Evolutionary conservation across 2,329 filamentous ascomycete genomes (phyloP).

Genomic region (Nemania sp.): DNA sequence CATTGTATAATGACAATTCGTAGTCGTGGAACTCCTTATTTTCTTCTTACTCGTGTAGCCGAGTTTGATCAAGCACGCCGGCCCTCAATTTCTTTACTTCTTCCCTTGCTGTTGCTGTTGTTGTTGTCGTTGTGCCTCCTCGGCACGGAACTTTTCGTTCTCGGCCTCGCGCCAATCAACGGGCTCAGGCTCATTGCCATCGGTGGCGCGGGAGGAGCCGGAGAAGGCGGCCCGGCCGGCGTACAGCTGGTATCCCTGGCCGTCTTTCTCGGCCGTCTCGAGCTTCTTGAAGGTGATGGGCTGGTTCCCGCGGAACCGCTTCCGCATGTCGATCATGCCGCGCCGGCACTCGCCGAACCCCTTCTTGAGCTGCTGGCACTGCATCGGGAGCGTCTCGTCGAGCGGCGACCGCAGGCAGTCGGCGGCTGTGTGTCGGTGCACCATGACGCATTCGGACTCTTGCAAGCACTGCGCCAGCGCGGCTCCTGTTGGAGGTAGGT

Average conservation of each 20-base stretch:
- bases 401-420: slow-evolving; percentile 88
- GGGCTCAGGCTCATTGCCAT: slow-evolving; percentile 65
- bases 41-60: slow-evolving; percentile 13
- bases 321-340: slow-evolving; percentile 97
- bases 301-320: slow-evolving; percentile 93
- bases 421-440: slow-evolving; percentile 80
- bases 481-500: slow-evolving; percentile 63
- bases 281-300: slow-evolving; percentile 70
- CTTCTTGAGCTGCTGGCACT: slow-evolving; percentile 91
- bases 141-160: slow-evolving; percentile 61
- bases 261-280: slow-evolving; percentile 62
- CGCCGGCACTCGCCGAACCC: slow-evolving; percentile 94
- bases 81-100: slow-evolving; percentile 18
- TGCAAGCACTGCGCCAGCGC: slow-evolving; percentile 94
- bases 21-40: neutral
- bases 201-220: slow-evolving; percentile 65
- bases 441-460: slow-evolving; percentile 94
- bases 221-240: slow-evolving; percentile 73
- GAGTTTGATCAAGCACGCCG: neutral
- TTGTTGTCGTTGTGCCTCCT: slow-evolving; percentile 30
- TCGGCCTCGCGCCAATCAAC: slow-evolving; percentile 67
- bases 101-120: slow-evolving; percentile 30
- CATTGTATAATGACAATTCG: slow-evolving; percentile 18
- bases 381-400: slow-evolving; percentile 76
- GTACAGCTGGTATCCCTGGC: slow-evolving; percentile 72